Base-by-base conservation (phyloP, 1,284 basidiomycete species). In the Cutaneotrichosporon cavernicola region DNA sequence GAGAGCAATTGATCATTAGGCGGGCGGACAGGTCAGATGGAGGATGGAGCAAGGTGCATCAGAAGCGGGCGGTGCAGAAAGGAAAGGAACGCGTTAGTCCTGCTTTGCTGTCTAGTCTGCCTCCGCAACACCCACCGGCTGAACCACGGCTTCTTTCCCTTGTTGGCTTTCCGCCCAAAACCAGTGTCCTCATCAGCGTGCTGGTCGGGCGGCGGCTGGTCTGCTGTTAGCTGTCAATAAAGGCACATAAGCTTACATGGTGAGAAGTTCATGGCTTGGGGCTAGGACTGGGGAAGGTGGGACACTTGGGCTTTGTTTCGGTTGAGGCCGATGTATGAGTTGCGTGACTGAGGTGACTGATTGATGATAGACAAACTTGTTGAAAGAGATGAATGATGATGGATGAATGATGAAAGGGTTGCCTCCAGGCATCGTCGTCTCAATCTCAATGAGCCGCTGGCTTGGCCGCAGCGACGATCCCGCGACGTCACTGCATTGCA, bases 61-160 rank as follows among this genome's bases (percentile, higher is more conserved):
- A 53, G 43, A 46, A 46, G 43, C 43, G 9, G 8, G 43, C 16
- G 43, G 43, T 7, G 43, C 43, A 7, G 43, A 46, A n/a, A 7
- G 18, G 43, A 46, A n/a, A 7, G 43, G 18, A 46, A n/a, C 18
- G 43, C 18, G 43, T 46, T 18, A 46, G 43, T 46, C 43, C 43
- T n/a, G 18, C 5, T 16, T 40, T 46, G 16, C 16, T 21, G 16
- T 7, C 43, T 16, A 8, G 43, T 16, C 10, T 13, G 16, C 40
- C 49, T 51, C 8, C 30, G 6, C 30, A 14, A 10, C 53, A 67
- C 68, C 78, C 80, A 67, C 82, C 76, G 51, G 55, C 85, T 84
- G 66, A 88, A 87, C 88, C 88, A 90, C 31, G 87, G 83, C 61
- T 83, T 80, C 57, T 81, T 79, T 34, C 74, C 72, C 72, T 80